Conservation (phyloP, 352 stramenopile species). For the Globisporangium sylvaticum region DNA sequence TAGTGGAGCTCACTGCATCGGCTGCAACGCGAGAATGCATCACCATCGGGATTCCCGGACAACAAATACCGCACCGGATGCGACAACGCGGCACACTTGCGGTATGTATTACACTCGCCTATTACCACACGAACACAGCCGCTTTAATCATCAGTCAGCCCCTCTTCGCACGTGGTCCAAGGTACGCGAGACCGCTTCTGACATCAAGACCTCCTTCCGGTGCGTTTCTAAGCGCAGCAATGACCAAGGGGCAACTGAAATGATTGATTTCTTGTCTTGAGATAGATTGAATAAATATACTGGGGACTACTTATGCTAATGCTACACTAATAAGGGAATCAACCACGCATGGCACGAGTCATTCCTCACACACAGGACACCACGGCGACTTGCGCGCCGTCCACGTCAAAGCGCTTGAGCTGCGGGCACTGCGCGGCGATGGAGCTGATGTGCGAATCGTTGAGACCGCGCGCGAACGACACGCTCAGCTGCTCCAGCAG, state of each 20-base stretch:
- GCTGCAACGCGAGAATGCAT: not conserved
- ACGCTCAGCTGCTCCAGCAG: conserved; percentile 50
- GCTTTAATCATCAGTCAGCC: not conserved
- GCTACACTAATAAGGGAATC: not conserved
- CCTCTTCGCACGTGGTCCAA: not conserved
- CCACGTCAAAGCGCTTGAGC: conserved; percentile 52
- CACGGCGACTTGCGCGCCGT: conserved; percentile 28
- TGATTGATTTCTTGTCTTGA: not conserved
- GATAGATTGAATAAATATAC: conserved; percentile 1
- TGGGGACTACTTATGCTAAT: not conserved
- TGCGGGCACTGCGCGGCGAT: conserved; percentile 56
- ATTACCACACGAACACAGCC: not conserved
- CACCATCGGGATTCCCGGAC: not conserved
- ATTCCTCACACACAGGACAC: conserved; percentile 17
- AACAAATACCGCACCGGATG: not conserved
- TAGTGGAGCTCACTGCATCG: not conserved
- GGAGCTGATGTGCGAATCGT: conserved; percentile 42
- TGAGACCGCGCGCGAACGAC: conserved; percentile 45
- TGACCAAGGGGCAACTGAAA: not conserved
- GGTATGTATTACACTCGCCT: no score
- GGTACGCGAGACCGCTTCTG: not conserved
- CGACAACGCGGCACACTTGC: not conserved
- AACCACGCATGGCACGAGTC: not conserved
- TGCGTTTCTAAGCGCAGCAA: not conserved
- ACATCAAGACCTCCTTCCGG: not conserved